Conservation (phyloP, 2,329 filamentous ascomycete species). For the Cytospora schulzeri region DNA sequence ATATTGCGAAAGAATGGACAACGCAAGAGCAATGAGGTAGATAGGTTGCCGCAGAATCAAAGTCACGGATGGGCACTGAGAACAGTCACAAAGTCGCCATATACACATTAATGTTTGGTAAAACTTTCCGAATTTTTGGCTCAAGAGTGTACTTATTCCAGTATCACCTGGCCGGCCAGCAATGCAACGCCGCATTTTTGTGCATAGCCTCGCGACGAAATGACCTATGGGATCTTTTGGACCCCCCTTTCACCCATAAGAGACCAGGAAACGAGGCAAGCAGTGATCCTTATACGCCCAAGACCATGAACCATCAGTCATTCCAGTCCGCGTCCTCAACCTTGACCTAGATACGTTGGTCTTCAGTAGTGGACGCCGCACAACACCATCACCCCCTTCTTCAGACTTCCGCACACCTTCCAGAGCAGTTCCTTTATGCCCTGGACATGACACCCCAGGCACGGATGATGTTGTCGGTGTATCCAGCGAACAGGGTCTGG, state of each 20-base stretch:
- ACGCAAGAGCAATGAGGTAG: no score
- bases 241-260: slow-evolving; percentile 35
- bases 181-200: slow-evolving; percentile 20
- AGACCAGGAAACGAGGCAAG: slow-evolving; percentile 40
- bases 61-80: background rate
- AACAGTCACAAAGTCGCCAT: background rate
- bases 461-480: slow-evolving; percentile 99
- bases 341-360: slow-evolving; percentile 25
- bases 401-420: slow-evolving; percentile 14
- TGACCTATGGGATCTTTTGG: slow-evolving; percentile 29
- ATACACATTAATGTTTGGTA: background rate
- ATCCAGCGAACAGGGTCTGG: slow-evolving; percentile 98
- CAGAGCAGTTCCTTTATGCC: slow-evolving; percentile 57
- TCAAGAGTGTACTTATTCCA: slow-evolving; percentile 25
- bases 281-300: slow-evolving; percentile 38
- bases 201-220: slow-evolving; percentile 25
- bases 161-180: slow-evolving; percentile 24
- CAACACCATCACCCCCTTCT: slow-evolving; percentile 21
- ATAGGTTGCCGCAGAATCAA: no score
- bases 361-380: slow-evolving; percentile 29
- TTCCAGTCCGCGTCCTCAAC: slow-evolving; percentile 19
- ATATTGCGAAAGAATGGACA: no score
- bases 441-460: slow-evolving; percentile 97
- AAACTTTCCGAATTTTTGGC: slow-evolving; percentile 26
- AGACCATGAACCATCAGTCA: slow-evolving; percentile 36